Evolutionary conservation across 306 rosid species (phyloP), one percentile per base, ranked within the genome.

Genomic region (Gleditsia sinensis): DNA sequence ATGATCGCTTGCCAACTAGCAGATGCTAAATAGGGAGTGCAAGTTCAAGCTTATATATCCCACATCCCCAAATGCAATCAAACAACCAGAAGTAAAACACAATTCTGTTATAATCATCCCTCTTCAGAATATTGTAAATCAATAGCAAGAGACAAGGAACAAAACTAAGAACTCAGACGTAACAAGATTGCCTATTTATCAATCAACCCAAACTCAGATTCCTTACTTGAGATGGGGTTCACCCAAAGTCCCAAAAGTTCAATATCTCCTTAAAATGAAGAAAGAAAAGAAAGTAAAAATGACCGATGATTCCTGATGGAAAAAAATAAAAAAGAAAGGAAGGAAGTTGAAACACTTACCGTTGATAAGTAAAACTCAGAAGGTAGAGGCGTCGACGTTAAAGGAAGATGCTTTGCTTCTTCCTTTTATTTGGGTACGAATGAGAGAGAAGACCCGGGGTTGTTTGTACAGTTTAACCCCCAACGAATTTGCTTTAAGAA

Each of bases 341-440:
- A 20, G 75, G 57, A 64, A 75, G 81, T 66, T 28, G 76, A 40
- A 45, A 68, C 33, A 82, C 82, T 84, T 61, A 87, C 84, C 63
- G 59, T 82, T 50, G 63, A 81, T 11, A 64, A 57, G 80, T 51
- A 28, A 80, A 80, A 50, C 37, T 59, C 37, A 77, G 71, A 48
- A 42, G 30, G 53, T 3, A 77, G 62, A 69, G 57, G 46, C 9
- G 67, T 34, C 17, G 67, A 61, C 19, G 67, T 0, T 36, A 61
- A 61, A 61, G 67, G 28, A 61, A 80, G 78, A 89, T 86, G 82
- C 93, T 76, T 88, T 80, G 89, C 96, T 83, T 92, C 75, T 76
- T 60, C 28, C 61, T 45, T 55, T 70, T 19, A 53, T 12, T 30
- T 39, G 46, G 20, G 17, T 23, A 19, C 7, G 50, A 23, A 30